Conservation (phyloP, 768 basidiomycete genomes). For the Suillus spraguei region DNA sequence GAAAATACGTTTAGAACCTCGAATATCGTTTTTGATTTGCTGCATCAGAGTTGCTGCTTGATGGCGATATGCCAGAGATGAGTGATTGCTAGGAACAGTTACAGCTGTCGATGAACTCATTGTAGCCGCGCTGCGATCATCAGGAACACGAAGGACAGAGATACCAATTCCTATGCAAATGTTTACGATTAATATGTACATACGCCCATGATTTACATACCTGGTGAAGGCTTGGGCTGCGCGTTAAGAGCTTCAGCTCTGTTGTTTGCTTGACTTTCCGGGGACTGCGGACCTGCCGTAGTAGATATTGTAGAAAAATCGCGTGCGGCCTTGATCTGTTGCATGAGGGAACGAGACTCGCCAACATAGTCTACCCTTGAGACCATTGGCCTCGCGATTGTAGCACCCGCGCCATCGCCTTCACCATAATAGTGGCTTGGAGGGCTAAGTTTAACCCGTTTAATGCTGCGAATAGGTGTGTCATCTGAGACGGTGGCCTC, state of each 20-base stretch:
- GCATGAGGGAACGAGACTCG: conserved; percentile 77
- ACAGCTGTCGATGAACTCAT: conserved; percentile 27
- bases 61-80: conserved; percentile 70
- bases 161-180: not conserved
- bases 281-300: conserved; percentile 45
- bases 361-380: conserved; percentile 72
- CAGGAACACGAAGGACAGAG: conserved; percentile 4
- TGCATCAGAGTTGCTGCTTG: conserved; percentile 84
- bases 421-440: conserved; percentile 58
- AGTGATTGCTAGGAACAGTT: conserved; percentile 44
- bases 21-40: conserved; percentile 79
- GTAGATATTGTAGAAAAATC: conserved; percentile 80
- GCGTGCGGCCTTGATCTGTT: conserved; percentile 75
- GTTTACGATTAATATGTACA: not conserved
- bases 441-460: conserved; percentile 80
- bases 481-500: conserved; percentile 43
- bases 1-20: conserved; percentile 68
- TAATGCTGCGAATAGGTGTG: conserved; percentile 70
- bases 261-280: conserved; percentile 17
- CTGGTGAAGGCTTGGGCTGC: conserved; percentile 6
- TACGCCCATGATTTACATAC: not conserved
- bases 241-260: not conserved
- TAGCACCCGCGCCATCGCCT: conserved; percentile 47
- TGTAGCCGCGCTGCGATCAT: conserved; percentile 26
- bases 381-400: conserved; percentile 50